Percentiles rank a stretch among this genome's conserved stretches.
phyloP scores from a whole-genome alignment of 495 filamentous ascomycete genomes.

The Penicillium coffeae region DNA sequence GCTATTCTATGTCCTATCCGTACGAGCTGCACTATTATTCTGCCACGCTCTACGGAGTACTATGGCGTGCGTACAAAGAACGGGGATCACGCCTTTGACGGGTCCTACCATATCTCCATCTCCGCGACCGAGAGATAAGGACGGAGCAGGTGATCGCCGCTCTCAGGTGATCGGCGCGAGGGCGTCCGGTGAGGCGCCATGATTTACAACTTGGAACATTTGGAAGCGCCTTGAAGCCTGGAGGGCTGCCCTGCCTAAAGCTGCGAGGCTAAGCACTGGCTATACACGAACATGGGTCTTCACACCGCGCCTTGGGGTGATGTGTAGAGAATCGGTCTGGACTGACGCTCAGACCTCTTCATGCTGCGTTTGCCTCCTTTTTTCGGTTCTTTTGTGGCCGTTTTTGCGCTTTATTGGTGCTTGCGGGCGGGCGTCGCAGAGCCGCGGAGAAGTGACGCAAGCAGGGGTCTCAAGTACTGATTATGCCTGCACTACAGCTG shows the following conservation, averaged over 20 bases:
- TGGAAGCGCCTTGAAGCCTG: too few relatives aligned
- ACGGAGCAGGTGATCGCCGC: not conserved
- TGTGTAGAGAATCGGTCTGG: not conserved
- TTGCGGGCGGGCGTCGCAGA: slow-evolving; percentile 4
- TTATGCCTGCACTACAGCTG: too few relatives aligned
- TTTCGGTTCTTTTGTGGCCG: too few relatives aligned
- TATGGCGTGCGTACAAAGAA: too few relatives aligned
- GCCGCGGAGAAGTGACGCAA: slow-evolving; percentile 23
- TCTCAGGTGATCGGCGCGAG: slow-evolving; percentile 2
- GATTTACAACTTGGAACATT: too few relatives aligned
- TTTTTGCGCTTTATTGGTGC: not conserved
- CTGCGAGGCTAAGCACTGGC: not conserved
- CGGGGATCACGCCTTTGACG: not conserved
- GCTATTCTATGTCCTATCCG: too few relatives aligned
- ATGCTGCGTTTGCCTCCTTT: too few relatives aligned
- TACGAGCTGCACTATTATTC: too few relatives aligned
- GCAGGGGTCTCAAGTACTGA: too few relatives aligned
- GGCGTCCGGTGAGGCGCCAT: not conserved
- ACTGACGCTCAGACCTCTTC: not conserved
- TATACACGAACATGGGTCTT: not conserved
- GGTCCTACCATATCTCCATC: not conserved
- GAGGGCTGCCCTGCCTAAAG: too few relatives aligned
- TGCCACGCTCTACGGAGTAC: too few relatives aligned
- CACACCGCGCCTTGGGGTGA: not conserved
- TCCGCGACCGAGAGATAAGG: slow-evolving; percentile 1